Percentiles rank a stretch among this genome's conserved stretches.
phyloP scores from a whole-genome alignment of 2,329 filamentous ascomycete species.

The Pseudohalonectria lignicola region DNA sequence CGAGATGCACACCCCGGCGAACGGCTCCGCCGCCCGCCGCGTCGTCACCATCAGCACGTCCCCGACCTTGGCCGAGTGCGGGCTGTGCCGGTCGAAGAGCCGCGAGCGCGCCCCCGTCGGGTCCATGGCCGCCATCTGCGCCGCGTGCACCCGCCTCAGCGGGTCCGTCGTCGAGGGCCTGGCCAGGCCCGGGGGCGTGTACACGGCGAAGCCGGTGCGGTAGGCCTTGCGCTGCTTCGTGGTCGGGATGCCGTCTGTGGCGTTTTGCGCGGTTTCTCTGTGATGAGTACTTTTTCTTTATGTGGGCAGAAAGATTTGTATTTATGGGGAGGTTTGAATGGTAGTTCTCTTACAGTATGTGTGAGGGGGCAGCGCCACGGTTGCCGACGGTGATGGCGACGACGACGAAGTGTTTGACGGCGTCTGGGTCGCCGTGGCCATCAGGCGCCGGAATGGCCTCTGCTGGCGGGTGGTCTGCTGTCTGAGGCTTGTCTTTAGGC shows the following conservation, averaged over 20 bases:
- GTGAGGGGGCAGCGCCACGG: conserved; percentile 2
- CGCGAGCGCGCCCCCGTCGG: conserved; percentile 71
- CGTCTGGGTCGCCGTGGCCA: neutral
- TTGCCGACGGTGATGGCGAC: conserved; percentile 5
- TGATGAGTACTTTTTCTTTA: conserved; percentile 5
- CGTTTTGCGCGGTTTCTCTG: conserved; percentile 6
- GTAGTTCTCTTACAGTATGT: conserved; percentile 11
- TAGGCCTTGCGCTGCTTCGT: conserved; percentile 12
- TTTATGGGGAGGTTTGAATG: neutral
- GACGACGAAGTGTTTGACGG: neutral
- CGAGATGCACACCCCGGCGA: conserved; percentile 77
- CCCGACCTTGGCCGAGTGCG: conserved; percentile 70
- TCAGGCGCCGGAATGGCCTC: conserved; percentile 11
- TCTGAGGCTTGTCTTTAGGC: conserved; percentile 55
- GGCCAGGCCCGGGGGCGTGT: conserved; percentile 13
- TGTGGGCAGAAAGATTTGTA: too few species aligned
- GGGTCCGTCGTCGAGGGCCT: conserved; percentile 33
- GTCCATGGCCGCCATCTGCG: conserved; percentile 68
- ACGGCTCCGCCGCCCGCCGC: conserved; percentile 70
- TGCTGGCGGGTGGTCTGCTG: conserved; percentile 45
- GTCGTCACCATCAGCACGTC: conserved; percentile 89
- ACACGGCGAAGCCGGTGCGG: conserved; percentile 38
- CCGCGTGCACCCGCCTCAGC: conserved; percentile 51
- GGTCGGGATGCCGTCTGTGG: conserved; percentile 1
- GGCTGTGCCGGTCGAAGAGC: conserved; percentile 69